Evolutionary conservation across 78 protist genomes (phyloP), one percentile per base, ranked within the genome.

Genomic region (Tieghemostelium lacteum): DNA sequence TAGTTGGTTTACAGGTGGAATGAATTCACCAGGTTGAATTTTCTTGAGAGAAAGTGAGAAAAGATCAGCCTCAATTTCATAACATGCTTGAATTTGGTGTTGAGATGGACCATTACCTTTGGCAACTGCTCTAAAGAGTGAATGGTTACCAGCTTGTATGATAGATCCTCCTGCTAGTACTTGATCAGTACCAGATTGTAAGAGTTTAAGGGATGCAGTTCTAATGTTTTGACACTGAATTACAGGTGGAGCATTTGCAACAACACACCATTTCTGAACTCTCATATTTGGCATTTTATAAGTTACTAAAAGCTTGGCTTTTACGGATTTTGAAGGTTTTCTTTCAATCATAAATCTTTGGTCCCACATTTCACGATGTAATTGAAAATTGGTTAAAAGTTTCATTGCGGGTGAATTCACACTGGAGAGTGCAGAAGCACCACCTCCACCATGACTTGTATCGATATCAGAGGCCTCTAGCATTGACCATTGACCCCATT

Each of bases 11-110:
- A 69, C 71, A 1, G 50, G 14, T 26, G 91, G 91, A 31, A 83
- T 33, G 2, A 60, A 55, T 24, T 67, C 55, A 26, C 76, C 76
- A 17, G 65, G 62, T 20, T 39, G 52, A 2, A 60, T 24, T 12
- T 37, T 61, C 6, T 39, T 67, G 31, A 83, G 52, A 26, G 60
- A 24, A 31, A 69, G 55, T 28, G 66, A 31, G 34, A 50, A 83
- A 7, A 83, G 71, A 28, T 83, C 77, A 17, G 91, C 91, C 33
- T 83, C 91, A 6, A 83, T 83, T 31, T 83, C 78, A 17, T 83
- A 83, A 16, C 60, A 31, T 8, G 71, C 71, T n/a, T 20, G 6
- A 33, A 83, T 52, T 19, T 52, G 19, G 26, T 83, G 76, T 33
- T 50, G 60, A 24, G 58, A 33, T 45, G 54, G 62, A 6, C 22